phyloP scores from a whole-genome alignment of 805 yeast genomes.

The Wickerhamomyces alni region DNA sequence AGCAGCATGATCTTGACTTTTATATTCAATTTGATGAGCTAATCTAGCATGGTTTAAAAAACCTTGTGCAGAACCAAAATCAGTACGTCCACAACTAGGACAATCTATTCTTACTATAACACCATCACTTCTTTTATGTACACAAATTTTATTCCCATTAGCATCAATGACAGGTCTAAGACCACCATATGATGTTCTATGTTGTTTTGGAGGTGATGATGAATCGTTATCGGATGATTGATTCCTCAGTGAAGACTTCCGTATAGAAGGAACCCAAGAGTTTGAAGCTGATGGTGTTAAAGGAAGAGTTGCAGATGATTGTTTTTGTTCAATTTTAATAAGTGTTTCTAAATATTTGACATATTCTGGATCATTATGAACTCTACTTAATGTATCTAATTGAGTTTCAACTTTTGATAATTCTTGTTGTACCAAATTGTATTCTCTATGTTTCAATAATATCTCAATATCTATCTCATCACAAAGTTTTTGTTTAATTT shows the following conservation, averaged over 20 bases:
- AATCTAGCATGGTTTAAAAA: constrained; percentile 71
- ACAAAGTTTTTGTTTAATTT: constrained; percentile 27
- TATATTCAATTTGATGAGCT: constrained; percentile 65
- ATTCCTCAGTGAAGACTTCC: constrained; percentile 3
- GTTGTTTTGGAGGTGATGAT: constrained; percentile 22
- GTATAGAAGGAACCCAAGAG: constrained; percentile 2
- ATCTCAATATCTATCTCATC: constrained; percentile 55
- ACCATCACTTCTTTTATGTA: constrained; percentile 66
- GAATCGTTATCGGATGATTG: constrained; percentile 1
- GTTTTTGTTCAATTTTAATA: constrained; percentile 14
- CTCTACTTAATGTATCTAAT: constrained; percentile 42
- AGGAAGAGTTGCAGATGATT: neutral
- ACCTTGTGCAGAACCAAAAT: constrained; percentile 77
- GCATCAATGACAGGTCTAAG: constrained; percentile 44
- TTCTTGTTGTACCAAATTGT: constrained; percentile 44
- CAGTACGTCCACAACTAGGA: constrained; percentile 58
- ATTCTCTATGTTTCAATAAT: constrained; percentile 52
- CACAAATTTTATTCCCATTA: constrained; percentile 37
- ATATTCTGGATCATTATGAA: constrained; percentile 29
- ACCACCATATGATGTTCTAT: constrained; percentile 32
- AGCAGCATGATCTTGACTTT: constrained; percentile 73
- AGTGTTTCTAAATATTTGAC: constrained; percentile 35
- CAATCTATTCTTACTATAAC: constrained; percentile 63
- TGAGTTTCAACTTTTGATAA: constrained; percentile 53
- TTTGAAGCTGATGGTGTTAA: constrained; percentile 3